Evolutionary conservation across 202 grass and related monocot species (phyloP).

Genomic region (Elaeis oleifera): DNA sequence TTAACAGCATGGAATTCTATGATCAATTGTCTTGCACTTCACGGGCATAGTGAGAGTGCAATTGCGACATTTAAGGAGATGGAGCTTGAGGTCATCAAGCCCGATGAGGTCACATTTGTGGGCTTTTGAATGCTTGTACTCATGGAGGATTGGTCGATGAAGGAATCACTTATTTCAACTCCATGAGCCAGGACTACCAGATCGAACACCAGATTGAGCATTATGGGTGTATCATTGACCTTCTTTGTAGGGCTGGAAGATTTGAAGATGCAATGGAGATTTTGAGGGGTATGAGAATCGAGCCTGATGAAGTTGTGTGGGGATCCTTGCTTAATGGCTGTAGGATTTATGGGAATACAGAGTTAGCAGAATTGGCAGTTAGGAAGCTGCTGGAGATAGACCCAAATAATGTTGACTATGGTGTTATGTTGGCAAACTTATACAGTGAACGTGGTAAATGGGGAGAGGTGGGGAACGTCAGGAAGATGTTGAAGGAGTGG

Average conservation of each 20-base stretch:
- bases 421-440: constrained; percentile 70
- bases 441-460: constrained; percentile 78
- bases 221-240: constrained; percentile 76
- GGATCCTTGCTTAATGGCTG: constrained; percentile 77
- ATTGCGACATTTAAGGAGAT: constrained; percentile 43
- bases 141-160: constrained; percentile 74
- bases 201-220: constrained; percentile 78
- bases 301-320: constrained; percentile 78
- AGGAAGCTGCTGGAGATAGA: constrained; percentile 53
- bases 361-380: constrained; percentile 54
- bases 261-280: constrained; percentile 69
- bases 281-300: constrained; percentile 54
- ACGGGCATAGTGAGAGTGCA: constrained; percentile 42
- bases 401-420: constrained; percentile 68
- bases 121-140: constrained; percentile 68
- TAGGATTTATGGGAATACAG: constrained; percentile 49
- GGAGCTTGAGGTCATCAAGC: constrained; percentile 35
- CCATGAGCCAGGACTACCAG: constrained; percentile 37
- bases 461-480: constrained; percentile 65
- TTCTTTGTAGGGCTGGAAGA: constrained; percentile 66
- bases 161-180: constrained; percentile 61
- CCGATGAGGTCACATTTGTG: constrained; percentile 77
- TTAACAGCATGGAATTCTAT: constrained; percentile 81
- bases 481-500: constrained; percentile 50
- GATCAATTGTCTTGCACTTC: constrained; percentile 87